Conservation (phyloP, 495 filamentous ascomycete species). For the Glonium stellatum region DNA sequence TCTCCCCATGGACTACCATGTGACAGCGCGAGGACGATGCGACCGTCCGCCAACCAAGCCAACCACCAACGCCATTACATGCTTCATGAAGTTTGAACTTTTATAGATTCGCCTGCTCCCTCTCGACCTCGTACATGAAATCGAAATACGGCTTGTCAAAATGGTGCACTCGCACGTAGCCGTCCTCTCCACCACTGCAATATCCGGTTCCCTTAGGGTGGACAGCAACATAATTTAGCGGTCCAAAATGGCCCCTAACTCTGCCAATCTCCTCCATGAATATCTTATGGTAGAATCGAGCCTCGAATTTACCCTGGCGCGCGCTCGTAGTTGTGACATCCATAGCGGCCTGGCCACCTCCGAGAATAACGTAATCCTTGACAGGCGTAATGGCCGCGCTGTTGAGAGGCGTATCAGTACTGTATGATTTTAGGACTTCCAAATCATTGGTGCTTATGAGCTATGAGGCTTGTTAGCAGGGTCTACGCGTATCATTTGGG, state of each 20-base stretch:
- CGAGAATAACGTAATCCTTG: slow-evolving; percentile 95
- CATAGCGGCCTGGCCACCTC: slow-evolving; percentile 97
- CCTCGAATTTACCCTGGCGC: slow-evolving; percentile 97
- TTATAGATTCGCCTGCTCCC: slow-evolving; percentile 39
- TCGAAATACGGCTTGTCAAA: slow-evolving; percentile 98
- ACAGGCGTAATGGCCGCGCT: slow-evolving; percentile 85
- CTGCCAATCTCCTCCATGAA: slow-evolving; percentile 98
- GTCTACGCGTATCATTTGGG: not conserved
- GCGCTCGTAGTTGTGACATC: slow-evolving; percentile 95
- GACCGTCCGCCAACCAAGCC: not conserved
- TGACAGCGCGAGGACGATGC: not conserved
- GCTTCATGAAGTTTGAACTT: not conserved
- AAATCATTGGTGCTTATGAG: slow-evolving; percentile 77
- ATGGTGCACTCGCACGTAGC: slow-evolving; percentile 95
- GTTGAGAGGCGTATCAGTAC: slow-evolving; percentile 93
- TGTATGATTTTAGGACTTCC: slow-evolving; percentile 85
- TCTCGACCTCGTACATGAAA: slow-evolving; percentile 97
- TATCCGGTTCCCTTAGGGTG: slow-evolving; percentile 88
- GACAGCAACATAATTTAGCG: slow-evolving; percentile 80
- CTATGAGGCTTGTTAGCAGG: slow-evolving; percentile 35
- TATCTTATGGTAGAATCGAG: slow-evolving; percentile 97
- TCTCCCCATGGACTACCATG: not conserved
- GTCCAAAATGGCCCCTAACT: slow-evolving; percentile 94
- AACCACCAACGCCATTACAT: slow-evolving; percentile 5
- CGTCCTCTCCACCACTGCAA: slow-evolving; percentile 91